Percentiles rank a stretch among this genome's conserved stretches.
These are phyloP conservation scores for Paramyrothecium sp. DNA, from an alignment of 2,329 filamentous ascomycete species.

Conservation along the genomic window DNA sequence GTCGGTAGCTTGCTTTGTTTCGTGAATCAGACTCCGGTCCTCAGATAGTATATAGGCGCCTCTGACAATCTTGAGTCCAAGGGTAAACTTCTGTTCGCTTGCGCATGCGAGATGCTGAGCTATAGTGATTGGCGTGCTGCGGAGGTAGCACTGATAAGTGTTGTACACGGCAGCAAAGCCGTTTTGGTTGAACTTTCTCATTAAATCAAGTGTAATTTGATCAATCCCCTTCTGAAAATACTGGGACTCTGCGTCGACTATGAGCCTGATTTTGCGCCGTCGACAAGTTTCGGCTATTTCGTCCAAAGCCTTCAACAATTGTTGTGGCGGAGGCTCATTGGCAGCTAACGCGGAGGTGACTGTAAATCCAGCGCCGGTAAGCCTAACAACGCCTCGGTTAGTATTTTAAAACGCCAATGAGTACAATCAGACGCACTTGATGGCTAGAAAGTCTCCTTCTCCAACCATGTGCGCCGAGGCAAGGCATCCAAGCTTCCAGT, in stretches of 20 bases:
- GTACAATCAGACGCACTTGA: constrained; percentile 28
- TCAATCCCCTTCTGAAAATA: constrained; percentile 39
- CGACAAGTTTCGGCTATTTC: constrained; percentile 37
- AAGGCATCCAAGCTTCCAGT: constrained; percentile 30
- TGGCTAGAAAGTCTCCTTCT: constrained; percentile 32
- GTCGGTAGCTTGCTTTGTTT: constrained; percentile 53
- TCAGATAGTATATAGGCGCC: constrained; percentile 55
- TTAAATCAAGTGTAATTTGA: constrained; percentile 28
- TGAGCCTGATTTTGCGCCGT: constrained; percentile 36
- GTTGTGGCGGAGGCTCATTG: constrained; percentile 30
- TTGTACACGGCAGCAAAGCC: constrained; percentile 38
- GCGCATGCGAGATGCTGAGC: constrained; percentile 44
- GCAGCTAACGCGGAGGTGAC: constrained; percentile 36
- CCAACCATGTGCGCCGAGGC: constrained; percentile 28
- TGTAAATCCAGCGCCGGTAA: constrained; percentile 39
- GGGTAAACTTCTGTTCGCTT: constrained; percentile 43
- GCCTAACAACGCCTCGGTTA: constrained; percentile 16
- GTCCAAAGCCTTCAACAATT: constrained; percentile 39
- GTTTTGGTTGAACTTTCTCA: constrained; percentile 37
- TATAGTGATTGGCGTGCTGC: constrained; percentile 40
- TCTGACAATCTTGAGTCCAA: constrained; percentile 56
- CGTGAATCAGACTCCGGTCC: constrained; percentile 46
- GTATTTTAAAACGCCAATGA: neutral
- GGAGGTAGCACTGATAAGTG: constrained; percentile 58
- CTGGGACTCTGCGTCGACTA: constrained; percentile 46